phyloP scores from a whole-genome alignment of 306 rosid species.

The Betula pendula region DNA sequence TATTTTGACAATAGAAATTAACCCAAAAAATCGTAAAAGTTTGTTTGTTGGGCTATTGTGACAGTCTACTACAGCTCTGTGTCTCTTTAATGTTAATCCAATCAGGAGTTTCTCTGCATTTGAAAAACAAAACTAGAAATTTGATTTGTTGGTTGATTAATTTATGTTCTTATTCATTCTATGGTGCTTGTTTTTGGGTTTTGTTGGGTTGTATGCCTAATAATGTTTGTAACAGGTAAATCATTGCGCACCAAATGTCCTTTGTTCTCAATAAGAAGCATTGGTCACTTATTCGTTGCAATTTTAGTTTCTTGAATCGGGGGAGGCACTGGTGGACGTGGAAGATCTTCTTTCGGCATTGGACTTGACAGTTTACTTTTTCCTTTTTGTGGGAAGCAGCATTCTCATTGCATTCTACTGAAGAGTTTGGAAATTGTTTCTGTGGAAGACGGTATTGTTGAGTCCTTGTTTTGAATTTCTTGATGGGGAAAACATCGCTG shows the following conservation, averaged over 20 bases:
- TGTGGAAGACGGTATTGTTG: too few species aligned
- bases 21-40: too few species aligned
- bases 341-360: too few species aligned
- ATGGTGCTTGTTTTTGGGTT: neutral
- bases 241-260: too few species aligned
- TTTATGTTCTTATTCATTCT: neutral
- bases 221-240: slow-evolving; percentile 33
- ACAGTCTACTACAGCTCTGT: neutral
- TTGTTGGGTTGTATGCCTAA: slow-evolving; percentile 4
- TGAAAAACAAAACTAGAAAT: neutral
- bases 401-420: too few species aligned
- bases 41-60: neutral
- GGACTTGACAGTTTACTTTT: too few species aligned
- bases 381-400: too few species aligned
- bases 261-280: slow-evolving; percentile 31
- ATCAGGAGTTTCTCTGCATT: neutral
- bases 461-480: too few species aligned
- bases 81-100: neutral
- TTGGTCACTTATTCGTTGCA: slow-evolving; percentile 19
- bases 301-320: too few species aligned
- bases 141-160: neutral
- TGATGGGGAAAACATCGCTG: too few species aligned
- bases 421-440: too few species aligned
- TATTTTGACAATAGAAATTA: neutral
- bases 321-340: too few species aligned